Conservation (phyloP, 2,329 filamentous ascomycete species). For the Akanthomyces uredinophilus region DNA sequence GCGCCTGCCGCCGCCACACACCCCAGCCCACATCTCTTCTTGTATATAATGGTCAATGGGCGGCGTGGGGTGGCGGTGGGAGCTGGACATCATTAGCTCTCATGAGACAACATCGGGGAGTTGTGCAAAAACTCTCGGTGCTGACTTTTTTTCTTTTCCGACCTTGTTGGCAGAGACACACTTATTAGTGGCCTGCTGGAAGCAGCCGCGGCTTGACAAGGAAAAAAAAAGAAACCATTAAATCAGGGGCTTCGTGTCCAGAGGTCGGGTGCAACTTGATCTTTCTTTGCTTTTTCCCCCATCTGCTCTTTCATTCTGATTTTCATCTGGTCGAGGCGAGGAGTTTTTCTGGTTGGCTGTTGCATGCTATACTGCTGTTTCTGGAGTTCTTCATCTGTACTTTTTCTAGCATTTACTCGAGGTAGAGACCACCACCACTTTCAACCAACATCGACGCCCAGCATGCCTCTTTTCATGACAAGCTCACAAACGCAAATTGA, state of each 20-base stretch:
- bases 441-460: background rate
- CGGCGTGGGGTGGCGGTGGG: background rate
- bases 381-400: background rate
- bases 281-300: background rate
- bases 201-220: background rate
- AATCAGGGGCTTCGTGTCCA: background rate
- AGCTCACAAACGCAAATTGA: background rate
- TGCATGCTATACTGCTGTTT: background rate
- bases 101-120: too few relatives aligned
- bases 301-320: background rate
- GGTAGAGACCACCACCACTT: background rate
- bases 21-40: too few relatives aligned
- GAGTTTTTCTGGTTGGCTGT: background rate
- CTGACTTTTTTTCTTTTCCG: background rate
- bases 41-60: background rate
- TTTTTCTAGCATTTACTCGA: constrained; percentile 5
- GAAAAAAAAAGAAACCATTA: background rate
- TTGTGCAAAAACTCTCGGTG: too few relatives aligned
- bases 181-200: too few relatives aligned
- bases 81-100: too few relatives aligned
- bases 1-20: too few relatives aligned
- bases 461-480: background rate
- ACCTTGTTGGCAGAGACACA: background rate
- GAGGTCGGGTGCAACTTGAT: background rate
- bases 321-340: constrained; percentile 1